Evolutionary conservation across 2,329 filamentous ascomycete species (phyloP).

Genomic region (Talaromyces verruculosus): DNA sequence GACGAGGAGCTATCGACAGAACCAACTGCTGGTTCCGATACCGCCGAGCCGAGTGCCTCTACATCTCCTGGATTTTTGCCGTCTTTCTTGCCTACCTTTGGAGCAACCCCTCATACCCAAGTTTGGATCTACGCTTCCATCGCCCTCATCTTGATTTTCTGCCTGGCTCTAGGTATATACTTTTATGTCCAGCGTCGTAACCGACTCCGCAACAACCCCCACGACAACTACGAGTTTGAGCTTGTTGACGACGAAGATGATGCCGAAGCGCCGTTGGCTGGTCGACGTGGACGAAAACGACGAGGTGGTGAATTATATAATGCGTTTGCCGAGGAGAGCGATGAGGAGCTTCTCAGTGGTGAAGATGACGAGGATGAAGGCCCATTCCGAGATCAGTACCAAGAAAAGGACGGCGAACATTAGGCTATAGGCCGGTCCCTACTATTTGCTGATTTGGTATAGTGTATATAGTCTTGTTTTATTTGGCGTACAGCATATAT

Average conservation of each 20-base stretch:
- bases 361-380: slow-evolving; percentile 36
- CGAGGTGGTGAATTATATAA: slow-evolving; percentile 89
- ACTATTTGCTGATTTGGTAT: neutral
- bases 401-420: slow-evolving; percentile 13
- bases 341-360: slow-evolving; percentile 63
- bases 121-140: slow-evolving; percentile 91
- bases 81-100: slow-evolving; percentile 86
- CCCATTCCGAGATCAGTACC: slow-evolving; percentile 36
- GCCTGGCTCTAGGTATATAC: slow-evolving; percentile 75
- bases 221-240: slow-evolving; percentile 91
- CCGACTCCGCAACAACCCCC: slow-evolving; percentile 69
- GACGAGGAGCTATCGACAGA: slow-evolving; percentile 25
- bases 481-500: neutral
- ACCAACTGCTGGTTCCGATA: slow-evolving; percentile 28
- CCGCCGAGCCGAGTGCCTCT: slow-evolving; percentile 20
- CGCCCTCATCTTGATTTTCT: slow-evolving; percentile 82
- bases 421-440: neutral
- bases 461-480: neutral
- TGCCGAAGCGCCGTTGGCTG: slow-evolving; percentile 36
- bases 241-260: slow-evolving; percentile 73
- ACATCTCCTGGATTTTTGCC: slow-evolving; percentile 63
- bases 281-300: slow-evolving; percentile 55
- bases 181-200: slow-evolving; percentile 76
- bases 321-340: slow-evolving; percentile 91
- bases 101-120: slow-evolving; percentile 80